Base-by-base conservation (phyloP, 768 basidiomycete species). In the Hydnum rufescens region DNA sequence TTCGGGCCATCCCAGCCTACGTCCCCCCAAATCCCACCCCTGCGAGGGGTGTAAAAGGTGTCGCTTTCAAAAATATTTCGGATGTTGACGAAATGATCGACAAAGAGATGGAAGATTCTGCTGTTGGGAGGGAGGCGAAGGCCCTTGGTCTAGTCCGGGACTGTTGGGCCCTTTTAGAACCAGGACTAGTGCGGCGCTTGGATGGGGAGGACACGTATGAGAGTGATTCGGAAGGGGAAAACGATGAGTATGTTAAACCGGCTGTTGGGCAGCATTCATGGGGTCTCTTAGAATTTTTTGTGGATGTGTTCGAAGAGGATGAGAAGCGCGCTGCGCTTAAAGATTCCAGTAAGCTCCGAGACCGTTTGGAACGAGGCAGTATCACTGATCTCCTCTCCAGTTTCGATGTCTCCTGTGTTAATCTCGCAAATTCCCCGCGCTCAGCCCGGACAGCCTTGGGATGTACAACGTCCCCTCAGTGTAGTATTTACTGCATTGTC, bases 221-320 rank as follows among this genome's bases (percentile, higher is more conserved):
- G 31, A 50, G 8, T 29, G 49, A 34, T 32, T 16, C 18, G 18
- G 30, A 50, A 6, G 23, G 31, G 32, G 49, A 50, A 28, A 28
- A 34, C 8, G 26, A 28, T 28, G 49, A 50, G 13, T 6, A 31
- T 18, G 25, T 26, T 16, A 39, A 39, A 39, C 13, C 22, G 13
- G 44, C 44, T 16, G 49, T 50, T 13, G 49, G 49, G 13, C 16
- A 50, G 23, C 49, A 50, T 32, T 8, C 49, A 6, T 50, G 49
- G 49, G 49, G 49, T 6, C 6, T 50, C 18, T 31, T 50, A 8
- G 49, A 50, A 13, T 6, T 16, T 6, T 31, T 50, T 25, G 26
- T 50, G 6, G 23, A 13, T 8, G 16, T 29, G 5, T 30, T 50
- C 16, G 49, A 50, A 32, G 28, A 30, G 16, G 49, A 50, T 16